Evolutionary conservation across 2,329 filamentous ascomycete genomes (phyloP).

Genomic region (Paraphoma chrysanthemicola): DNA sequence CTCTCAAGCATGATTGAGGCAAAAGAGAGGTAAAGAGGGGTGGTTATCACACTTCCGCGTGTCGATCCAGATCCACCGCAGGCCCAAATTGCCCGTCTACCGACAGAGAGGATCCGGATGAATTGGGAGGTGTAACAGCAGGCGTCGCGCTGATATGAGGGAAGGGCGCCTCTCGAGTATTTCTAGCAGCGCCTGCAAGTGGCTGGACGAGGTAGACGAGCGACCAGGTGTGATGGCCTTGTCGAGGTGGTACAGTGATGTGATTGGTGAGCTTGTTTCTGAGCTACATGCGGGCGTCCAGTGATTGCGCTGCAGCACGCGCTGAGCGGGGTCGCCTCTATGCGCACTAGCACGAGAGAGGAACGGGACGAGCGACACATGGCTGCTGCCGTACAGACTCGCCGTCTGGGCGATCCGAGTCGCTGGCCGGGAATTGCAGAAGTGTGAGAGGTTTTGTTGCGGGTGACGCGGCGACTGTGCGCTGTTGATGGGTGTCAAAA

Average conservation of each 20-base stretch:
- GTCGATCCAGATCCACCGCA: slow-evolving; percentile 19
- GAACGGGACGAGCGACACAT: slow-evolving; percentile 10
- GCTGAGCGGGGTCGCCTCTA: slow-evolving; percentile 39
- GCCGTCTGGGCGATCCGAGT: slow-evolving; percentile 5
- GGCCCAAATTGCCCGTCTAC: slow-evolving; percentile 18
- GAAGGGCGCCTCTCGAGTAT: slow-evolving; percentile 27
- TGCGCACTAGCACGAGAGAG: slow-evolving; percentile 14
- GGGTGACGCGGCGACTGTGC: neutral
- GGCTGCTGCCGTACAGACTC: slow-evolving; percentile 5
- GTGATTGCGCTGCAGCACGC: slow-evolving; percentile 36
- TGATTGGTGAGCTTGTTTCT: slow-evolving; percentile 42
- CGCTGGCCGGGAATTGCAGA: neutral
- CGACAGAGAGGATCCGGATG: slow-evolving; percentile 31
- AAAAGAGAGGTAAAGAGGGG: slow-evolving; percentile 11
- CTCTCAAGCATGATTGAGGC: slow-evolving; percentile 36
- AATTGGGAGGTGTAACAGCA: slow-evolving; percentile 30
- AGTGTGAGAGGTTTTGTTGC: neutral
- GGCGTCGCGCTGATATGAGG: slow-evolving; percentile 35
- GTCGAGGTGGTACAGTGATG: slow-evolving; percentile 11
- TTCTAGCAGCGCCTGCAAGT: slow-evolving; percentile 34
- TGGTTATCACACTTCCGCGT: slow-evolving; percentile 12
- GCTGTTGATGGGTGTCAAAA: neutral
- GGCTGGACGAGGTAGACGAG: slow-evolving; percentile 25
- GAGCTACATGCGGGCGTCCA: slow-evolving; percentile 37
- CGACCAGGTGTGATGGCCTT: slow-evolving; percentile 32